Evolutionary conservation across 139 green algal species (phyloP), one percentile per base, ranked within the genome.

Genomic region (Chlamydomonas schloesseri): DNA sequence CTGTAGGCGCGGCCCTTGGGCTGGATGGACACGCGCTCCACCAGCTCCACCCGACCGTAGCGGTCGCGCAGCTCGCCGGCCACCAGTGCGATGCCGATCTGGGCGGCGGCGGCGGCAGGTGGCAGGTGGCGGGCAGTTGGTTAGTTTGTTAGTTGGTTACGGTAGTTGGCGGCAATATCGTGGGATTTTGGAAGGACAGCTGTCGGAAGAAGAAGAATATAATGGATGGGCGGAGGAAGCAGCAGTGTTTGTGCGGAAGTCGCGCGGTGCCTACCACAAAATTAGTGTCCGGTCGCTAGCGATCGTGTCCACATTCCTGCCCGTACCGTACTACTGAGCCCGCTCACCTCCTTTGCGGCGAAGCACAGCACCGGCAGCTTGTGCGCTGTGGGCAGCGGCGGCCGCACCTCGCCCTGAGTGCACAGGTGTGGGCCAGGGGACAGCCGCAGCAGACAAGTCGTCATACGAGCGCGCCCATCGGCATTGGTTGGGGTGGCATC

Each of bases 1-100:
- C 89, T 93, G 91, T 91, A 94, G 42, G 91, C 91, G 47, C 89
- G 84, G 36, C 93, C 82, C 73, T 90, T 90, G 33, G 94, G 92
- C 73, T 95, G 91, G 57, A 98, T 93, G 62, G 84, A 93, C 42
- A 97, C 91, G 24, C 95, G 92, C 91, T 98, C 95, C 71, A 98
- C 93, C 0, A 78, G 34, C 89, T 98, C 95, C 14, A 97, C 88
- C 64, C 87, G 90, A 11, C 79, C 82, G 36, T 82, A 28, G 9
- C 76, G 64, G 53, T 77, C n/a, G n/a, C 94, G 89, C 70, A 98
- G 91, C 83, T 96, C 71, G 0, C 85, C 90, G 24, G 94, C 93
- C 37, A 98, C 91, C 58, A 98, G 75, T 21, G 90, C 95, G 29
- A 90, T 94, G 67, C 94, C 95, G 29, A 89, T 81, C 85, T 91